Percentiles rank a stretch among this genome's conserved stretches.
Evolutionary conservation across 2,329 filamentous ascomycete species (phyloP).

Genomic region (Plectosphaerella cucumerina): DNA sequence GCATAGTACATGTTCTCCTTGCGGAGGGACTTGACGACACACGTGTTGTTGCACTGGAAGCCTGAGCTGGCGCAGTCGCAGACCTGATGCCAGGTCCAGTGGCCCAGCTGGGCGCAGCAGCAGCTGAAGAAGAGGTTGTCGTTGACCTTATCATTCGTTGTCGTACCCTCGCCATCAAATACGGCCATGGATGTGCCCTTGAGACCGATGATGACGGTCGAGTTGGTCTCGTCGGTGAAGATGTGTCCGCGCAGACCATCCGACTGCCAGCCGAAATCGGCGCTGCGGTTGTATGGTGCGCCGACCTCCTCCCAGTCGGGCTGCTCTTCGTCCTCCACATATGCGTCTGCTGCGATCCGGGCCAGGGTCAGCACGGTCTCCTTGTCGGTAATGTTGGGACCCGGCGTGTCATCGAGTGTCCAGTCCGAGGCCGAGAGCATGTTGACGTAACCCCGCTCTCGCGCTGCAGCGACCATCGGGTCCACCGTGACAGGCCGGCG

Average conservation of each 20-base stretch:
- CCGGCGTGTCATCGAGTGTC: constrained; percentile 73
- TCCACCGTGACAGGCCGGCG: constrained; percentile 74
- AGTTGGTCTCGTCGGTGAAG: constrained; percentile 81
- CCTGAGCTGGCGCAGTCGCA: constrained; percentile 80
- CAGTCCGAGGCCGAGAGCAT: constrained; percentile 71
- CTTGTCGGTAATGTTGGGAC: constrained; percentile 82
- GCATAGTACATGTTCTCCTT: constrained; percentile 90
- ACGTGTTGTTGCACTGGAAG: constrained; percentile 90
- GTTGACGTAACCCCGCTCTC: constrained; percentile 63
- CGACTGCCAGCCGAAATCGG: constrained; percentile 86
- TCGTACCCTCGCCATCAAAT: constrained; percentile 95
- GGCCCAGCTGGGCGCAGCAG: constrained; percentile 91
- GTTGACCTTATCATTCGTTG: constrained; percentile 95
- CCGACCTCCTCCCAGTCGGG: constrained; percentile 83
- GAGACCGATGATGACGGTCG: constrained; percentile 83
- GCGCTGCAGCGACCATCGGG: constrained; percentile 68
- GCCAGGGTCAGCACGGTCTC: constrained; percentile 80
- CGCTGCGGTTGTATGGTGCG: constrained; percentile 75
- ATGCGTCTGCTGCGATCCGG: constrained; percentile 85
- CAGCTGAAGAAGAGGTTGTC: constrained; percentile 98
- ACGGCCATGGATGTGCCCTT: constrained; percentile 90
- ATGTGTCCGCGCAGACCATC: constrained; percentile 91
- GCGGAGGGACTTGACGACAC: constrained; percentile 68
- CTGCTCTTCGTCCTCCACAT: constrained; percentile 67
- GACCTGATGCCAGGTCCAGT: constrained; percentile 84